These are phyloP conservation scores for Closterium sp. DNA, from an alignment of 139 green algal genomes.

Conservation along the genomic window DNA sequence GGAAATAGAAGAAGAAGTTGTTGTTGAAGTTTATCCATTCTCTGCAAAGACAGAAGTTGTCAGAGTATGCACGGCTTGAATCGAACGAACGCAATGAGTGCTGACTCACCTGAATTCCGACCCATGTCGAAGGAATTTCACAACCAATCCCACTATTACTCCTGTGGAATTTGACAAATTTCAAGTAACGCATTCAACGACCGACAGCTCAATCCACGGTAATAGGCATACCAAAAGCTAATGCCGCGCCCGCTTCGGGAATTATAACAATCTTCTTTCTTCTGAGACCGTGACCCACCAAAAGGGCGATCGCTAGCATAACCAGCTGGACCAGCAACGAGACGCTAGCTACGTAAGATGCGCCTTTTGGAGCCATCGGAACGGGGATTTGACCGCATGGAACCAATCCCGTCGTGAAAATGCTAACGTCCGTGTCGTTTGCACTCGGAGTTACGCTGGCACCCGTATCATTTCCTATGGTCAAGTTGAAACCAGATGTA, in stretches of 20 bases:
- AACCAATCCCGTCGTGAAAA: conserved; percentile 13
- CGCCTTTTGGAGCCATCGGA: conserved; percentile 21
- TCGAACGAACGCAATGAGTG: not conserved
- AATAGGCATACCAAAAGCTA: conserved; percentile 29
- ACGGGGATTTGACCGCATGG: conserved; percentile 27
- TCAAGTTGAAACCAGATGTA: conserved; percentile 10
- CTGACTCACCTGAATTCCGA: conserved; percentile 25
- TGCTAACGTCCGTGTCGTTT: conserved; percentile 7
- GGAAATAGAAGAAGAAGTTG: conserved; percentile 75
- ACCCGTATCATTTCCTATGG: not conserved
- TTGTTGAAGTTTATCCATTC: conserved; percentile 56
- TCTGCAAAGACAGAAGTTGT: conserved; percentile 4
- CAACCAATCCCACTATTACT: conserved; percentile 29
- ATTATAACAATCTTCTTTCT: conserved; percentile 42
- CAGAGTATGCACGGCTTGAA: not conserved
- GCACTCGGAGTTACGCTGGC: not conserved
- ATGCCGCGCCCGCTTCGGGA: conserved; percentile 31
- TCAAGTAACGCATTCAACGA: not conserved
- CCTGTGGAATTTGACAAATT: too few relatives aligned
- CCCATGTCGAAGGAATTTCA: conserved; percentile 28
- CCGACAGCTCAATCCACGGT: not conserved
- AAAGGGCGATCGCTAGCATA: conserved; percentile 38
- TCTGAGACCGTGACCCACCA: conserved; percentile 36
- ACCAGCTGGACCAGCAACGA: conserved; percentile 38
- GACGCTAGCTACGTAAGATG: conserved; percentile 33